A percentile compares a stretch with the other conserved stretches of the same genome.
Conservation (phyloP, 2,329 filamentous ascomycete genomes). For the Botrytis hyacinthi region DNA sequence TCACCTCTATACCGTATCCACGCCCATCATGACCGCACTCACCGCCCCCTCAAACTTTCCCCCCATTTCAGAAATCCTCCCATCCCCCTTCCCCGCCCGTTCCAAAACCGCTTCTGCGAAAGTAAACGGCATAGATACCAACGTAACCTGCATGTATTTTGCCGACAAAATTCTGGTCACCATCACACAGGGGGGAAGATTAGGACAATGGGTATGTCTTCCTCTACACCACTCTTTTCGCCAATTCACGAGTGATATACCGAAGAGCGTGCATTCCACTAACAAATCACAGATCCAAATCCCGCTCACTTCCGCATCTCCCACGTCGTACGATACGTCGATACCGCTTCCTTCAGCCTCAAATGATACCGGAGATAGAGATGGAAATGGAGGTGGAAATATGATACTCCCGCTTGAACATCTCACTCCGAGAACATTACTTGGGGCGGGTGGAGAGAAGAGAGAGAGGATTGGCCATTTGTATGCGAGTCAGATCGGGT, state of each 20-base stretch:
- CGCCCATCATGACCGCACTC: neutral
- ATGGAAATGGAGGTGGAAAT: slow-evolving; percentile 42
- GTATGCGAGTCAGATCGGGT: slow-evolving; percentile 85
- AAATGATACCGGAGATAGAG: neutral
- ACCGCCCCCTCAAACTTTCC: neutral
- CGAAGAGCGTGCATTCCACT: too few relatives aligned
- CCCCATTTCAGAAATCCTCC: slow-evolving; percentile 22
- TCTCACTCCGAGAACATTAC: slow-evolving; percentile 79
- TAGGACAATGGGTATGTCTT: slow-evolving; percentile 80
- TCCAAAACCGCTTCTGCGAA: slow-evolving; percentile 49
- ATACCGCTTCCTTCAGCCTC: slow-evolving; percentile 36
- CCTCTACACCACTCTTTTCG: too few relatives aligned
- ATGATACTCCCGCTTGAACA: slow-evolving; percentile 76
- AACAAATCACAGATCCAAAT: slow-evolving; percentile 64
- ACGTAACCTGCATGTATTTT: slow-evolving; percentile 72
- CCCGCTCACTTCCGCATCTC: slow-evolving; percentile 67
- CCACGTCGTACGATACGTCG: slow-evolving; percentile 55
- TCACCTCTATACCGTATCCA: neutral
- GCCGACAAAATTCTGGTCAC: slow-evolving; percentile 89
- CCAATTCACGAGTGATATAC: neutral
- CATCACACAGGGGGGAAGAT: slow-evolving; percentile 76
- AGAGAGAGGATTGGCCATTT: slow-evolving; percentile 84
- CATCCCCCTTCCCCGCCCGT: slow-evolving; percentile 33
- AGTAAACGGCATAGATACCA: slow-evolving; percentile 68
- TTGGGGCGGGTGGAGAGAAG: slow-evolving; percentile 77